Evolutionary conservation across 768 basidiomycete genomes (phyloP).

Genomic region (Termitomyces sp.): DNA sequence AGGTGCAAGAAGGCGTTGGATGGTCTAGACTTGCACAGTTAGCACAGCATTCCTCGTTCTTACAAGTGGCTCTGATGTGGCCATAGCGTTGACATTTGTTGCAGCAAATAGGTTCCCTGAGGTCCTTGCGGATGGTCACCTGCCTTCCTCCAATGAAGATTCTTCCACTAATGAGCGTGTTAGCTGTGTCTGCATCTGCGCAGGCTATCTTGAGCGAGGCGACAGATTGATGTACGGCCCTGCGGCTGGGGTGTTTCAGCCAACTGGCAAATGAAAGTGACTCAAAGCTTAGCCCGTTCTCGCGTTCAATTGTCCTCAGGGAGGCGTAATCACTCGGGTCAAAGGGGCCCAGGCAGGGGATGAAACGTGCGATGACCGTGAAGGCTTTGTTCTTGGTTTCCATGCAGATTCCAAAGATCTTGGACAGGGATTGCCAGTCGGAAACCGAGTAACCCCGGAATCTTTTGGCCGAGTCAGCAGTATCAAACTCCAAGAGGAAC

Average conservation of each 20-base stretch:
- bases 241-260: background rate
- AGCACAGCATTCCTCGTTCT: background rate
- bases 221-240: background rate
- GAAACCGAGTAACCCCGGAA: too few relatives aligned
- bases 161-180: background rate
- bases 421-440: too few relatives aligned
- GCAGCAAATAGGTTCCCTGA: background rate
- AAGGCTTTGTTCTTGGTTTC: too few relatives aligned
- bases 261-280: background rate
- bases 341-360: background rate
- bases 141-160: background rate
- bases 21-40: too few relatives aligned
- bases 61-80: background rate
- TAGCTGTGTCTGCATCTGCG: background rate
- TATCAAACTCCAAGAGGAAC: too few relatives aligned
- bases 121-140: too few relatives aligned
- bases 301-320: background rate
- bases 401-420: too few relatives aligned
- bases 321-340: background rate
- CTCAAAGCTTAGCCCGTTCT: background rate
- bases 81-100: background rate
- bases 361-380: too few relatives aligned
- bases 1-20: too few relatives aligned
- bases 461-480: too few relatives aligned
- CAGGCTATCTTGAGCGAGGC: background rate